Base-by-base conservation (phyloP, 2,329 filamentous ascomycete species). In the Colletotrichum limetticola region DNA sequence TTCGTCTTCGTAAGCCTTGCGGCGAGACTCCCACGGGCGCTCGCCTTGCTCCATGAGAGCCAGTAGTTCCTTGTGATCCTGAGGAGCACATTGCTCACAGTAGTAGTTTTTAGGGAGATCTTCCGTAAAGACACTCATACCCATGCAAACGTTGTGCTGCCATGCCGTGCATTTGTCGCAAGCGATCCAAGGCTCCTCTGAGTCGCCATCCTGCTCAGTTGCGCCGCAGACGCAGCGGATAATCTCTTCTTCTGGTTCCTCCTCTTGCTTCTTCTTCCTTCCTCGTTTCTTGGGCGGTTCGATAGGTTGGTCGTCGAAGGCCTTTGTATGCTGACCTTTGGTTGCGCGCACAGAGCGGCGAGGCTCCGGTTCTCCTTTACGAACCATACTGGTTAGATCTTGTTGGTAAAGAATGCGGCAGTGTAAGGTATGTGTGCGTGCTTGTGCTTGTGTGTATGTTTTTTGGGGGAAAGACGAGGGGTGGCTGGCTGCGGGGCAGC, bases 121-220 rank as follows among this genome's bases (percentile, higher is more conserved):
- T 72, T 95, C 93, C 37, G 92, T 90, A 77, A 94, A 95, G 59
- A 92, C 91, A 78, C 89, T 91, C 80, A 98, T 90, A 66, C 94
- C 95, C 87, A 99, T 94, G 81, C 97, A 99, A 75, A 97, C 92
- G 79, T 98, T 98, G 83, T 99, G 97, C 83, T 99, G 97, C 97
- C 97, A 99, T 55, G 93, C 96, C 61, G 91, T 91, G 83, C 97
- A 99, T 59, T 90, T 91, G 82, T 99, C 97, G 85, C 97, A 99
- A 74, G 94, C 95, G 78, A 99, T 98, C 95, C 97, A 98, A 65
- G 95, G 92, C 78, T 97, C 93, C 76, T 93, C 94, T 16, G 94
- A 92, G 77, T 97, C 94, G 77, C 96, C 94, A 73, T 95, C 93
- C 76, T 95, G 93, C 77, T 94, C 93, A 57, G 94, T 94, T 72